Evolutionary conservation across 306 rosid species (phyloP), one percentile per base, ranked within the genome.

Genomic region (Comarum palustre): DNA sequence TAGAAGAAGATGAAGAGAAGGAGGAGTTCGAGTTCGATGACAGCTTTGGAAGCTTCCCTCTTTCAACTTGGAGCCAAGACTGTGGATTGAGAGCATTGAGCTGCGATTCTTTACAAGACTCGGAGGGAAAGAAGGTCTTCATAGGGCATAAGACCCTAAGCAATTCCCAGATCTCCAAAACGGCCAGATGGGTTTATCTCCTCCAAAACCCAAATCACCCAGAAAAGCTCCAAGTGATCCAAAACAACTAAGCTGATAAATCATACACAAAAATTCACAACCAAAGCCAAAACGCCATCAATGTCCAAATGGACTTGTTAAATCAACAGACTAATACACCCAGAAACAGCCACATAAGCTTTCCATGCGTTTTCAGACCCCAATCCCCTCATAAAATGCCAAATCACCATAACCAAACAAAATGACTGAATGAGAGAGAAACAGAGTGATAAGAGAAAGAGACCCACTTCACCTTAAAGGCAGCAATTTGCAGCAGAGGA

Each of bases 11-110:
- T 32, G 90, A 81, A 62, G 80, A 39, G 75, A 59, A 54, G 5
- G 63, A 42, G 55, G 43, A 76, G 42, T 92, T 83, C 63, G 84
- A 76, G 70, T 81, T 82, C 32, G 90, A 82, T 17, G 98, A 75
- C 62, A 85, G 76, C 77, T 92, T 88, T 59, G 89, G 71, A 73
- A 84, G 85, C 83, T 92, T 90, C 78, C 96, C 98, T 79, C 98
- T 88, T 81, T 92, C 98, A 82, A 92, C 98, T 72, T 92, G 98
- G 55, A 92, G 98, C 95, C 98, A 92, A 55, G 98, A 84, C 82
- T 90, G 92, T 17, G 98, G 96, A 84, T 87, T 88, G 38, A 88
- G 75, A 78, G 91, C 89, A 88, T 86, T 90, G 43, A 84, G 85
- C 72, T 87, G 95, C 11, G 81, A 76, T 50, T 87, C 96, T 87